These are phyloP conservation scores for Penicillium sp. DNA, from an alignment of 2,329 filamentous ascomycete species.

Conservation along the genomic window DNA sequence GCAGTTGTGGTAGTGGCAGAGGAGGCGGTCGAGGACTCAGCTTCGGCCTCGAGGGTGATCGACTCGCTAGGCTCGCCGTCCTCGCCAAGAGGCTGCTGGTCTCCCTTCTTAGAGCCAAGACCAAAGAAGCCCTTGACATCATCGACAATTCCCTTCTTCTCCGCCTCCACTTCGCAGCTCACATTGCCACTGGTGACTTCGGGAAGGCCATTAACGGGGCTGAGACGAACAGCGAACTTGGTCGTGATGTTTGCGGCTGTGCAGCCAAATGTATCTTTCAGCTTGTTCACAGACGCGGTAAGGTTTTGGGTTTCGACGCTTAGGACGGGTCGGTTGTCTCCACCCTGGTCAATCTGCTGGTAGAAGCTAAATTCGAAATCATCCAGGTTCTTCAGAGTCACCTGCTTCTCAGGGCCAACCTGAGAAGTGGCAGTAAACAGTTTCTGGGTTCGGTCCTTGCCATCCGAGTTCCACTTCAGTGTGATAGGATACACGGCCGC, in stretches of 20 bases:
- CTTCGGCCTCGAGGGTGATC: constrained; percentile 47
- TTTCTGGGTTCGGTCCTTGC: constrained; percentile 73
- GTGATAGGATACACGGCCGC: constrained; percentile 69
- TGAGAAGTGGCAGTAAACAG: constrained; percentile 77
- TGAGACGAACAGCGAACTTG: constrained; percentile 73
- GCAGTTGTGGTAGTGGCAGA: constrained; percentile 50
- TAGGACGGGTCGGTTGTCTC: constrained; percentile 60
- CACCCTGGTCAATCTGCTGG: constrained; percentile 57
- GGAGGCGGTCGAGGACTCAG: constrained; percentile 46
- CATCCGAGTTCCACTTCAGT: constrained; percentile 71
- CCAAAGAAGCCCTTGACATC: constrained; percentile 96
- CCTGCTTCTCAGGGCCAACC: constrained; percentile 75
- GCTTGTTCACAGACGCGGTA: constrained; percentile 73
- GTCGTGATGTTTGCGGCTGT: constrained; percentile 73
- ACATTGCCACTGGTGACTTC: constrained; percentile 73
- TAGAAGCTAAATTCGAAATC: constrained; percentile 80
- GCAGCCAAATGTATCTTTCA: constrained; percentile 78
- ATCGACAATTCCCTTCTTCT: constrained; percentile 80
- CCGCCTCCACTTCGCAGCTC: constrained; percentile 78
- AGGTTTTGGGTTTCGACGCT: constrained; percentile 77
- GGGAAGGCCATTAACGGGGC: constrained; percentile 71
- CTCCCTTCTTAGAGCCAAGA: constrained; percentile 85
- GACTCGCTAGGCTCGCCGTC: constrained; percentile 53
- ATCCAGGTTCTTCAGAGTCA: constrained; percentile 76
- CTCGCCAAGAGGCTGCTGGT: constrained; percentile 68